phyloP scores from a whole-genome alignment of 140 eudicot species.

The Senecio squalidus region DNA sequence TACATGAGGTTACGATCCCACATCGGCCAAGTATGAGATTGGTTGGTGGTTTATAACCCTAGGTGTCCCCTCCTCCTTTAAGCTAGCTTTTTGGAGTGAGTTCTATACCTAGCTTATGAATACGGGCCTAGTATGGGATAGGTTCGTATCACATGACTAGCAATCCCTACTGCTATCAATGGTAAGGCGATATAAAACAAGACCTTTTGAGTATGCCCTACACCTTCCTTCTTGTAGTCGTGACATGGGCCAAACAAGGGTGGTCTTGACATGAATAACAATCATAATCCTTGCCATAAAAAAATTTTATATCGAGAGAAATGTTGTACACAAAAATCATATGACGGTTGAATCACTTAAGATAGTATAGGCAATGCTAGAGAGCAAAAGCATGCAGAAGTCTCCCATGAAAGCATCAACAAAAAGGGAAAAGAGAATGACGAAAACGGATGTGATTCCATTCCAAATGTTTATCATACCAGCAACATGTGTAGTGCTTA shows the following conservation, averaged over 20 bases:
- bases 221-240: constrained; percentile 37
- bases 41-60: no score
- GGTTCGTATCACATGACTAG: constrained; percentile 61
- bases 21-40: no score
- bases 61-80: no score
- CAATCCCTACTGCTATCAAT: constrained; percentile 47
- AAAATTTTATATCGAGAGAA: background rate
- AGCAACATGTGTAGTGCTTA: constrained; percentile 57
- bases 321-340: background rate
- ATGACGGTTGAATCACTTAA: constrained; percentile 29
- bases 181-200: constrained; percentile 48
- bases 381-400: constrained; percentile 37
- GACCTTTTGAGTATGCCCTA: constrained; percentile 40
- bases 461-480: constrained; percentile 56
- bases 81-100: no score
- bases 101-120: no score
- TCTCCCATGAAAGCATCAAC: constrained; percentile 42
- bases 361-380: constrained; percentile 40
- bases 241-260: constrained; percentile 45
- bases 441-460: constrained; percentile 31
- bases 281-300: constrained; percentile 49
- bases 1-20: no score
- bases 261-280: constrained; percentile 71
- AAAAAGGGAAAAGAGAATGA: constrained; percentile 29
- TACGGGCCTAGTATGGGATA: no score